Conservation (phyloP, 2,329 filamentous ascomycete genomes). For the Colletotrichum liaoningense region DNA sequence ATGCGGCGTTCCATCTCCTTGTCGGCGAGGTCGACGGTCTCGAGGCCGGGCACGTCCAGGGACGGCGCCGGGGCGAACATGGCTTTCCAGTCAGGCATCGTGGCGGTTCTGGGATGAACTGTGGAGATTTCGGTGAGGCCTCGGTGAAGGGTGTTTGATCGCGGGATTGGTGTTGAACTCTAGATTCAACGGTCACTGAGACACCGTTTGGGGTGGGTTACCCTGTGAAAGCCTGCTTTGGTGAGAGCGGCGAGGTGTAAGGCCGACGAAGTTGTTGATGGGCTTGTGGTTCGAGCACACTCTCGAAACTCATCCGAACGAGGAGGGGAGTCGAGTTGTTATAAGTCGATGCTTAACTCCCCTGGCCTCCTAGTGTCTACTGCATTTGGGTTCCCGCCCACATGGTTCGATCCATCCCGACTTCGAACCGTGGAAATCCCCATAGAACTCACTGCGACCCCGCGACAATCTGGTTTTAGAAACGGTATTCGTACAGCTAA, state of each 20-base stretch:
- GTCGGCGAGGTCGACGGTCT: conserved; percentile 48
- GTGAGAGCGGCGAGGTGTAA: not conserved
- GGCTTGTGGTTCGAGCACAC: not conserved
- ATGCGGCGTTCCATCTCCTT: conserved; percentile 48
- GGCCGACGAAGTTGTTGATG: not conserved
- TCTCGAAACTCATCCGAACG: not conserved
- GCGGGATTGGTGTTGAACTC: not conserved
- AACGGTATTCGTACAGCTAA: conserved; percentile 28
- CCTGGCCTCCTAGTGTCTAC: not conserved
- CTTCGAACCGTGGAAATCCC: conserved; percentile 10
- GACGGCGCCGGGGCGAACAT: conserved; percentile 40
- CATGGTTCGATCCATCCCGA: conserved; percentile 30
- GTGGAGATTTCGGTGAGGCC: conserved; percentile 6
- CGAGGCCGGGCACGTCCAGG: conserved; percentile 46
- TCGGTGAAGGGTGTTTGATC: not conserved
- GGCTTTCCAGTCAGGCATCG: conserved; percentile 36
- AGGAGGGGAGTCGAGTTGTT: conserved; percentile 5
- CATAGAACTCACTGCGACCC: conserved; percentile 11
- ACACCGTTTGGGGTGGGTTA: not conserved
- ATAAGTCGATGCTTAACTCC: not conserved
- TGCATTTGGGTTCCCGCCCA: conserved; percentile 15
- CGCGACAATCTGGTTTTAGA: conserved; percentile 32
- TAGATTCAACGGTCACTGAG: not conserved
- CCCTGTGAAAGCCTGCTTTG: not conserved
- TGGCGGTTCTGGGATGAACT: not conserved